Evolutionary conservation across 345 rosid species (phyloP), one percentile per base, ranked within the genome.

Genomic region (Ceriops tagal): DNA sequence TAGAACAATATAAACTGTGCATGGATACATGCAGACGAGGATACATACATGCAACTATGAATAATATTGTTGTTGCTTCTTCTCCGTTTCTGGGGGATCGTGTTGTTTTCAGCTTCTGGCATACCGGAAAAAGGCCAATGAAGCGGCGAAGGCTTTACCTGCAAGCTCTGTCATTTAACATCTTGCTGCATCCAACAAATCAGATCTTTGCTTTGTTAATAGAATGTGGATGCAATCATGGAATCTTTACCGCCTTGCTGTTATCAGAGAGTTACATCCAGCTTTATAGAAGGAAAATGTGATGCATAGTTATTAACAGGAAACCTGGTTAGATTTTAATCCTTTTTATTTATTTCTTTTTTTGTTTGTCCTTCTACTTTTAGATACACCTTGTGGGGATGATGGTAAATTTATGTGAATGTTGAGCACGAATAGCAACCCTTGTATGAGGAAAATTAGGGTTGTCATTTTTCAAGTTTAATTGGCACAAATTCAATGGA

Each of bases 61-160:
- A 18, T 39, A 64, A 49, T 39, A 24, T 56, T 24, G 59, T 13
- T 56, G 30, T 27, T 27, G 18, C 16, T 43, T 43, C 19, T 43
- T 43, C 49, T 6, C 59, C 18, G 24, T 1, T 52, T 67, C 19
- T 43, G 8, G 55, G 20, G 22, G 13, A 34, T 35, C 31, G 18
- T 53, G 11, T 47, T 31, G 3, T 52, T 69, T 47, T 43, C 88
- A 84, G 88, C 59, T 82, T 63, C 74, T 84, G 71, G 81, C 81
- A 34, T 82, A 84, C 63, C 83, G 71, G 10, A 69, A 73, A 69
- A 32, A 78, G 59, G 77, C 26, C 8, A 8, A 32, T 20, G 60
- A 43, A 69, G 34, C 22, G 62, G 53, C 31, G 57, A 70, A 28
- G 58, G 34, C 66, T 20, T 46, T 52, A 27, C 39, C 58, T 21